Evolutionary conservation across 2,329 filamentous ascomycete genomes (phyloP).

Genomic region (Fusarium sp.): DNA sequence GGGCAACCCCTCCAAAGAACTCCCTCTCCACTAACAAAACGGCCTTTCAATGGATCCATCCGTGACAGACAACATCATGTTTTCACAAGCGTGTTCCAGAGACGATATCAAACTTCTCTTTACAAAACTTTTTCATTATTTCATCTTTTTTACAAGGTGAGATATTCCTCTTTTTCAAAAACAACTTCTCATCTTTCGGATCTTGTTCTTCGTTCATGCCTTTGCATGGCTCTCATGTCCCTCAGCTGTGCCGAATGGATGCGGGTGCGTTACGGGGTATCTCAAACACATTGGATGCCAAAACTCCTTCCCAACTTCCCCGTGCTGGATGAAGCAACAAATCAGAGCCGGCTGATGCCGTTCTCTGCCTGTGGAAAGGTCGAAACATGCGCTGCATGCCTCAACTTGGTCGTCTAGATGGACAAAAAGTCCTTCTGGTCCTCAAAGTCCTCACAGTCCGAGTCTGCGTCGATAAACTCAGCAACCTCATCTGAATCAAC

Average conservation of each 20-base stretch:
- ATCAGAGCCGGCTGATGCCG: constrained; percentile 9
- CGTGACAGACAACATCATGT: background rate
- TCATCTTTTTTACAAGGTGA: constrained; percentile 9
- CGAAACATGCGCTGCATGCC: constrained; percentile 3
- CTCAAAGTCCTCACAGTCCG: constrained; percentile 66
- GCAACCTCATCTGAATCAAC: constrained; percentile 81
- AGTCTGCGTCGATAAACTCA: constrained; percentile 71
- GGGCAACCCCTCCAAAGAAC: background rate
- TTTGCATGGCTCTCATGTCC: constrained; percentile 19
- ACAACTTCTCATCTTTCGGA: constrained; percentile 22
- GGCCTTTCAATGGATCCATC: background rate
- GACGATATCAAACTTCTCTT: background rate
- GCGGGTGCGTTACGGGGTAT: constrained; percentile 32
- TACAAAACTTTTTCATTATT: constrained; percentile 35
- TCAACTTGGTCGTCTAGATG: constrained; percentile 44
- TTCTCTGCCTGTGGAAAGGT: constrained; percentile 1
- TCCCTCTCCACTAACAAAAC: background rate
- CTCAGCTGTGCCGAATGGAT: constrained; percentile 17
- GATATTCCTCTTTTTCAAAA: constrained; percentile 13
- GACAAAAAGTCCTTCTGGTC: constrained; percentile 71
- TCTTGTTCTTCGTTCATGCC: constrained; percentile 21
- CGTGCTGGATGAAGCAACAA: constrained; percentile 35
- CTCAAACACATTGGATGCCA: constrained; percentile 34
- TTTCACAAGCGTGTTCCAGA: background rate
- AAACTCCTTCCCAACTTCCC: constrained; percentile 28